Evolutionary conservation across 208 protist species (phyloP), one percentile per base, ranked within the genome.

Genomic region (Borovskyia barvae): DNA sequence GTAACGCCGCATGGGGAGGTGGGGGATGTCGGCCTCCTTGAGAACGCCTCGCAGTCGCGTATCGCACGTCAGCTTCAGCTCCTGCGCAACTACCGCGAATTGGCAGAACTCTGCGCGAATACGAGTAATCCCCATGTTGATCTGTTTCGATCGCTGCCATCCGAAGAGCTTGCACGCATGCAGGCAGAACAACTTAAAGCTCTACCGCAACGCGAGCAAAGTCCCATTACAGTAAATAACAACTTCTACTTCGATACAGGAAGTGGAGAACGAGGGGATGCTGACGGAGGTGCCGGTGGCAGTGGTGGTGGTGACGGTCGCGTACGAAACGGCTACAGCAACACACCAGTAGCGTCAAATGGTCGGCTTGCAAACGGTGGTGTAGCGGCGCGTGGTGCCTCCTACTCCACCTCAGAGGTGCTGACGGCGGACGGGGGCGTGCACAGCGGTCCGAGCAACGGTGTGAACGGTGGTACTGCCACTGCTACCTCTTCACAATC

Each of bases 61-160:
- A 81, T 87, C 19, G 60, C 67, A 9, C 80, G 77, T 2, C 80
- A 87, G 59, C 67, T 87, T 52, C 80, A 87, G 64, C 70, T 87
- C n/a, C 62, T 87, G 48, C 76, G 75, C 30, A 87, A 84, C 68
- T 85, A 87, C 63, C 72, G 77, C 15, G 64, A 81, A 52, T 57
- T 87, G 1, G 63, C 75, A 3, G 75, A 82, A 49, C 52, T 87
- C 41, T 87, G 80, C 72, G 36, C 75, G 40, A 54, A 73, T 57
- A 87, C 75, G 3, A 36, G 47, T 15, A 53, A 73, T 69, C 64
- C 80, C 17, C 55, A 49, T 29, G 50, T 47, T 5, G 70, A 71
- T 48, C 58, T 80, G 28, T 80, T 82, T 25, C 62, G 37, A 35
- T 22, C 62, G 2, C 41, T 81, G 48, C 56, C 69, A 2, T 40